Evolutionary conservation across 345 rosid genomes (phyloP), one percentile per base, ranked within the genome.

Genomic region (Lepidium aucheri): DNA sequence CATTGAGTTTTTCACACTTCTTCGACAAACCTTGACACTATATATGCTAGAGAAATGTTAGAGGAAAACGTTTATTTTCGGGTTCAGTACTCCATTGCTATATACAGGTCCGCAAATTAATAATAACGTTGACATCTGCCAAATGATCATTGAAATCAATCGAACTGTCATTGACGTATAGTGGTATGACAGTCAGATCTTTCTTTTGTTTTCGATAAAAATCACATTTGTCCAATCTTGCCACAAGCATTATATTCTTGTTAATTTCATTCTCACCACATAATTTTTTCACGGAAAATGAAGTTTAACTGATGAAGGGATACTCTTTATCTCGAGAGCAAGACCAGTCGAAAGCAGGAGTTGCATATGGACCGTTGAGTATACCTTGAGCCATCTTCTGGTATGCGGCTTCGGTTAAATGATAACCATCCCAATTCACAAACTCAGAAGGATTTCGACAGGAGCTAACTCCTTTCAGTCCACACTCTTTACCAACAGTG

Each of bases 341-440:
- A 16, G 76, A 73, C 43, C 66, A 58, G n/a, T 65, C 32, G 8
- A 73, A 64, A 14, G 66, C 49, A 65, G 76, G 76, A 59, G 4
- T 51, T 26, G 76, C 38, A 53, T 41, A 73, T 1, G 72, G 67
- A 57, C 76, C 76, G 0, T 59, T 43, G 34, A 73, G 59, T 49
- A 73, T 8, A 58, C 60, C 41, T 4, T 59, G 55, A 44, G 63
- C 68, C 9, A 73, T 60, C 38, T 34, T 30, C 22, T 28, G 11
- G 56, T 73, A 44, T 2, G 72, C 12, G 1, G 72, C 54, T 43
- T 73, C 72, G 7, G 77, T 73, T 17, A 73, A 39, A 60, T 79
- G 86, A 22, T 68, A 9, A 42, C 86, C 83, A 40, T 82, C 86
- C 82, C 87, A 83, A 49, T 68, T 80, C 7, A 77, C 71, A 67